Evolutionary conservation across 495 filamentous ascomycete species (phyloP).

Genomic region (Baudoinia panamericana): DNA sequence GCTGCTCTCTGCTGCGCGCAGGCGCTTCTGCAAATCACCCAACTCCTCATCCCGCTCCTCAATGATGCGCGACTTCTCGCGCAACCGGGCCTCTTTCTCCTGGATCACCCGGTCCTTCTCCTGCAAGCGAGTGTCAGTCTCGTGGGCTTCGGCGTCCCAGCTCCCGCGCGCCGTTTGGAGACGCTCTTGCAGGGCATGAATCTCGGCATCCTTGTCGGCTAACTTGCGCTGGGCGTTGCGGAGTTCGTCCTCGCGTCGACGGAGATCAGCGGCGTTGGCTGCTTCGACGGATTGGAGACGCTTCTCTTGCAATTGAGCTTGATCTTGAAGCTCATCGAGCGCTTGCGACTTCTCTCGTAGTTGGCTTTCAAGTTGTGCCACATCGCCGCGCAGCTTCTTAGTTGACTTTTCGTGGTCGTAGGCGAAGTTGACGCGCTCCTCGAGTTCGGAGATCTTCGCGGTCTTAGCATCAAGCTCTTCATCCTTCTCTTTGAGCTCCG

Average conservation of each 20-base stretch:
- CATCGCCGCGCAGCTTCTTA: conserved; percentile 21
- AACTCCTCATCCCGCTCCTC: conserved; percentile 20
- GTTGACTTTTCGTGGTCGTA: conserved; percentile 19
- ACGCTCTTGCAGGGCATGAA: conserved; percentile 18
- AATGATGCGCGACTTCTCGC: conserved; percentile 18
- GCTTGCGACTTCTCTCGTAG: conserved; percentile 20
- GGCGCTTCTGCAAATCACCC: conserved; percentile 14
- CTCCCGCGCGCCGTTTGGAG: conserved; percentile 20
- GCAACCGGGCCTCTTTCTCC: conserved; percentile 16
- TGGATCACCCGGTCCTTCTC: conserved; percentile 19
- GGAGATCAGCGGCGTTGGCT: conserved; percentile 9
- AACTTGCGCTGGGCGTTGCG: conserved; percentile 13
- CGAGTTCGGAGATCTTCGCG: conserved; percentile 16
- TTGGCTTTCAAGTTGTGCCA: conserved; percentile 15
- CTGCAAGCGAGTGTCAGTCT: conserved; percentile 18
- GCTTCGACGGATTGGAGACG: conserved; percentile 5
- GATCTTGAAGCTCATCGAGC: conserved; percentile 23
- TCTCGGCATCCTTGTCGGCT: conserved; percentile 20
- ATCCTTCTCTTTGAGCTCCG: conserved; percentile 20
- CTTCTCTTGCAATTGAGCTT: conserved; percentile 21
- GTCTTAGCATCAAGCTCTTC: conserved; percentile 18
- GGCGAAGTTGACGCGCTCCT: conserved; percentile 17
- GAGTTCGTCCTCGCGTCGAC: conserved; percentile 17
- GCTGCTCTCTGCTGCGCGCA: conserved; percentile 13
- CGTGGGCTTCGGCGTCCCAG: conserved; percentile 20